A percentile compares a stretch with the other conserved stretches of the same genome.
Evolutionary conservation across 2,329 filamentous ascomycete species (phyloP).

Genomic region (Leptosphaerulina australis): DNA sequence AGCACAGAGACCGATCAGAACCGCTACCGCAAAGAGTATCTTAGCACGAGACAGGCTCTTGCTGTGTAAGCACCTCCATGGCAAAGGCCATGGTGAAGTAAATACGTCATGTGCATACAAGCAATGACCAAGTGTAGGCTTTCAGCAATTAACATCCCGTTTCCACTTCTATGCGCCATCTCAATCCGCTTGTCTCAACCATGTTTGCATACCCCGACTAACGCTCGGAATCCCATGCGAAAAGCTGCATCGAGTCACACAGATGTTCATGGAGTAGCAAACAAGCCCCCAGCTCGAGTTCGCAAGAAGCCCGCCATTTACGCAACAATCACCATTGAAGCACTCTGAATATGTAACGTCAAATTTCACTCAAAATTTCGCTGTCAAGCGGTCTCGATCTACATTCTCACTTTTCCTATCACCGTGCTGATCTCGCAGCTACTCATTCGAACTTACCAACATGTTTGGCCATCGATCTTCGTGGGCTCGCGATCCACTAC

Average conservation of each 20-base stretch:
- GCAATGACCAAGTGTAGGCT: constrained; percentile 1
- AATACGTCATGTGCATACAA: constrained; percentile 4
- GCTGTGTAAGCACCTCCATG: constrained; percentile 8
- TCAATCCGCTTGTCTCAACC: not conserved
- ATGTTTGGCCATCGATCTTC: not conserved
- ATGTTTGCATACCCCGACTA: not conserved
- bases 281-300: constrained; percentile 1
- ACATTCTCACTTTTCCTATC: not conserved
- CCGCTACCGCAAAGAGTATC: constrained; percentile 77
- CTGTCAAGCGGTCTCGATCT: not conserved
- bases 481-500: not conserved
- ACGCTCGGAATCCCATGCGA: not conserved
- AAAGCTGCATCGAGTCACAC: not conserved
- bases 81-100: not conserved
- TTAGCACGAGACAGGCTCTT: constrained; percentile 50
- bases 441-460: not conserved
- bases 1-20: constrained; percentile 78
- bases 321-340: constrained; percentile 7
- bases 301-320: constrained; percentile 3
- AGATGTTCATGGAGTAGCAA: constrained; percentile 2
- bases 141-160: not conserved
- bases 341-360: not conserved
- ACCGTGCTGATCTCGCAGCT: not conserved
- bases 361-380: not conserved
- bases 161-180: not conserved